These are phyloP conservation scores for Oropetium thomaeum DNA, from an alignment of 176 grass and related monocot species.

Conservation along the genomic window DNA sequence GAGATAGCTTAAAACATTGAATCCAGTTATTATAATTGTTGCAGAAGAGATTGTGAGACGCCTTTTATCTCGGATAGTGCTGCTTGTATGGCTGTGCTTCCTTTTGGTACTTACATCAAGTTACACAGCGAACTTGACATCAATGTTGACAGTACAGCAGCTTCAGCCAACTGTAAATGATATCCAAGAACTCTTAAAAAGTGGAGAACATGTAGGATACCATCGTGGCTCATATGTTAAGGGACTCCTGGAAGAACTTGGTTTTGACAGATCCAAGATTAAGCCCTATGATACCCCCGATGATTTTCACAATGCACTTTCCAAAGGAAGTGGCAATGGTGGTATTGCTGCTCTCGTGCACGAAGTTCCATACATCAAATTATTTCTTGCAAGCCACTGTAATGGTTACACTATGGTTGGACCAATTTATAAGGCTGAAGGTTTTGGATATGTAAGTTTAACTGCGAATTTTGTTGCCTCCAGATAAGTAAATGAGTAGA, in stretches of 20 bases:
- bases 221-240: constrained; percentile 34
- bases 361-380: constrained; percentile 58
- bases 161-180: constrained; percentile 42
- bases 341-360: constrained; percentile 49
- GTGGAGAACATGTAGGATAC: constrained; percentile 50
- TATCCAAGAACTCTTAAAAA: constrained; percentile 37
- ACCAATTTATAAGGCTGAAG: constrained; percentile 55
- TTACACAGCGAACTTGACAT: constrained; percentile 55
- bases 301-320: constrained; percentile 36
- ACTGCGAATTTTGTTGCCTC: neutral
- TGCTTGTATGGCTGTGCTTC: constrained; percentile 54
- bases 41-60: constrained; percentile 30
- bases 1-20: neutral
- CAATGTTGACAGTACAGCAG: constrained; percentile 53
- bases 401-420: constrained; percentile 49
- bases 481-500: neutral
- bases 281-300: constrained; percentile 23
- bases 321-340: constrained; percentile 52
- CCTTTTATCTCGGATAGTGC: constrained; percentile 38
- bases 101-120: constrained; percentile 52
- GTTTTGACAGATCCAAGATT: constrained; percentile 40
- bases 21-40: neutral
- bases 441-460: constrained; percentile 65
- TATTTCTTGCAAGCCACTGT: constrained; percentile 52
- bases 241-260: constrained; percentile 36